Base-by-base conservation (phyloP, 352 stramenopile genomes). In the Globisporangium orthogonon region DNA sequence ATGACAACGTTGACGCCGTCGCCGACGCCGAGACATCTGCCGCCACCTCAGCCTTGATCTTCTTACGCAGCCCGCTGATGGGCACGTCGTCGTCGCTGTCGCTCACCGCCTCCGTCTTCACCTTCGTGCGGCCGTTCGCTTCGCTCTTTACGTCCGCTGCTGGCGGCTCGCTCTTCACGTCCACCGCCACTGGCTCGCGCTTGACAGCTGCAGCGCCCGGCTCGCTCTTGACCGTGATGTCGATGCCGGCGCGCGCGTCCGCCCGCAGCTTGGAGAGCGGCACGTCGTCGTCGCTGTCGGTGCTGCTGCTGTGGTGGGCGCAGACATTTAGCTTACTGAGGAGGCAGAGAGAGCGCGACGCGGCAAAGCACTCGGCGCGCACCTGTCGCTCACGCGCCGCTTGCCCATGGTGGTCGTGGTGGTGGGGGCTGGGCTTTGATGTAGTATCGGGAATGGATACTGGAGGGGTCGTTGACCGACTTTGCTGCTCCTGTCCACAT, bases 231-330 rank as follows among this genome's bases (percentile, higher is more conserved):
- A 59, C 43, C 35, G 52, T 64, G 31, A 56, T 52, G 37, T 64
- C 61, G 37, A 64, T 59, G 39, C 59, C 59, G n/a, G 59, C 58
- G 29, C 58, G 58, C n/a, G 58, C 58, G 40, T 63, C 58, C 11
- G 58, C 58, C 51, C 79, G 74, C 46, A 94, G 57, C 49, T 83
- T 71, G n/a, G 82, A 83, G 43, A 94, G 69, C 54, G 84, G 84
- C 2, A 92, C 56, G 59, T 94, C 78, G 62, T 91, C 82, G 59
- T 92, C 84, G 59, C 82, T 91, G 59, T 90, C 79, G 51, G 77
- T 89, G 53, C 84, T 78, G 59, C 77, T 86, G 28, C 35, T 41
- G 47, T 23, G 23, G 23, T 1, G 23, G 23, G 23, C 23, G 23
- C 23, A 23, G 23, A 23, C 23, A 23, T 23, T 23, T 23, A 23